Percentiles rank a stretch among this genome's conserved stretches.
phyloP scores from a whole-genome alignment of 2,329 filamentous ascomycete genomes.

The Capronia epimyces region DNA sequence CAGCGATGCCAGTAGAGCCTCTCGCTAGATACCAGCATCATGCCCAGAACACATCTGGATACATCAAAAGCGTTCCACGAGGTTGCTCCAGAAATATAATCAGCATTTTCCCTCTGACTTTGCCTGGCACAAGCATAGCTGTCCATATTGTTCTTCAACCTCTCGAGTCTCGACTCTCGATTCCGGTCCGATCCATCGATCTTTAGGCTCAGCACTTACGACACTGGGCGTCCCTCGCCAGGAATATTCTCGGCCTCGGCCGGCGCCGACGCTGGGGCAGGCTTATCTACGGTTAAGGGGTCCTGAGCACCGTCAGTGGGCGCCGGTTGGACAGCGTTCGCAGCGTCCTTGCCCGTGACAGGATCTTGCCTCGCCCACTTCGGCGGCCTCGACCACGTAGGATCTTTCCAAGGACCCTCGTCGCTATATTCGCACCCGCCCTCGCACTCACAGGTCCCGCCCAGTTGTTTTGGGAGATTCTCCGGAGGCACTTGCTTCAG shows the following conservation, averaged over 20 bases:
- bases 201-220: neutral
- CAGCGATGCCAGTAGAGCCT: too few species aligned
- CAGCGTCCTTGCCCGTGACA: constrained; percentile 20
- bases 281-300: constrained; percentile 7
- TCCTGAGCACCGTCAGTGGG: constrained; percentile 20
- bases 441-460: constrained; percentile 73
- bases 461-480: constrained; percentile 82
- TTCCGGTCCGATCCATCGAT: neutral
- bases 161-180: neutral
- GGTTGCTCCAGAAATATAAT: too few species aligned
- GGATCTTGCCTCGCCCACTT: constrained; percentile 39
- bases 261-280: constrained; percentile 14
- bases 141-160: too few species aligned
- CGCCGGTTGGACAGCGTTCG: constrained; percentile 17
- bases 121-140: too few species aligned
- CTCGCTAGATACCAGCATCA: too few species aligned
- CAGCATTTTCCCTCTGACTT: too few species aligned
- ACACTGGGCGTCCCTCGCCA: constrained; percentile 14
- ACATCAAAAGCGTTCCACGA: too few species aligned
- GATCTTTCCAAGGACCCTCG: constrained; percentile 72
- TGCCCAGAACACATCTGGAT: too few species aligned
- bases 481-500: constrained; percentile 78
- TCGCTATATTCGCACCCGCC: constrained; percentile 85
- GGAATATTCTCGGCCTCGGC: constrained; percentile 17
- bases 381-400: constrained; percentile 41